Evolutionary conservation across 768 basidiomycete species (phyloP).

Genomic region (Tylopilus vinaceipallidus): DNA sequence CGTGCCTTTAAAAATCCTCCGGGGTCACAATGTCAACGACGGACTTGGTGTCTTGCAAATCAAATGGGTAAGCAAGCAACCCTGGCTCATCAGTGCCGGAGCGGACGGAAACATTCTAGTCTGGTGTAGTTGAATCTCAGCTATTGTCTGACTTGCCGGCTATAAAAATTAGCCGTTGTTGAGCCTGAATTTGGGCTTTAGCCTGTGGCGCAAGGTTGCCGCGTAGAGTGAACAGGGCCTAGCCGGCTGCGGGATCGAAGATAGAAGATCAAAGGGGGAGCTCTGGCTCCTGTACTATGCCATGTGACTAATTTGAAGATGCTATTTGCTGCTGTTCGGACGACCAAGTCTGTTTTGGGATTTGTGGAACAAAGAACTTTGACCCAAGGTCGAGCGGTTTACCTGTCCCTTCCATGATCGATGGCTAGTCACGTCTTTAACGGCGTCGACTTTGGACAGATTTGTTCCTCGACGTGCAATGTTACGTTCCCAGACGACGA

Average conservation of each 20-base stretch:
- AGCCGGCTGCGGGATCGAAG: neutral
- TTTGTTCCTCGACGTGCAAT: neutral
- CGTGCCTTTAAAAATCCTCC: constrained; percentile 93
- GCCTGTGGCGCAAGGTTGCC: constrained; percentile 19
- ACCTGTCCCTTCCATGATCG: neutral
- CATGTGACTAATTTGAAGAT: too few relatives aligned
- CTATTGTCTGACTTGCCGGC: constrained; percentile 30
- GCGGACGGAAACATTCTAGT: constrained; percentile 87
- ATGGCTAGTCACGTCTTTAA: neutral
- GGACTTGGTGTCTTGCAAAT: constrained; percentile 90
- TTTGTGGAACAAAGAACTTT: neutral
- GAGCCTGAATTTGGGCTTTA: constrained; percentile 20
- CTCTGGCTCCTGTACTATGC: neutral
- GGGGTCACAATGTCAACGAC: constrained; percentile 84
- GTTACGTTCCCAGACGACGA: neutral
- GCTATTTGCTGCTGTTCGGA: constrained; percentile 14
- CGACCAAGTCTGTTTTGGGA: neutral
- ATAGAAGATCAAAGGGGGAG: neutral
- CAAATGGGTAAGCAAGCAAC: constrained; percentile 84
- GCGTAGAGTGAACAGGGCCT: constrained; percentile 6
- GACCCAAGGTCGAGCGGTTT: neutral
- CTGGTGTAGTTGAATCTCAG: constrained; percentile 71
- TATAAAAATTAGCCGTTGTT: constrained; percentile 22
- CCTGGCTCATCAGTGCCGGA: constrained; percentile 91
- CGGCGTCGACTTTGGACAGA: neutral